Evolutionary conservation across 2,329 filamentous ascomycete genomes (phyloP).

Genomic region (Didymella arachidicola): DNA sequence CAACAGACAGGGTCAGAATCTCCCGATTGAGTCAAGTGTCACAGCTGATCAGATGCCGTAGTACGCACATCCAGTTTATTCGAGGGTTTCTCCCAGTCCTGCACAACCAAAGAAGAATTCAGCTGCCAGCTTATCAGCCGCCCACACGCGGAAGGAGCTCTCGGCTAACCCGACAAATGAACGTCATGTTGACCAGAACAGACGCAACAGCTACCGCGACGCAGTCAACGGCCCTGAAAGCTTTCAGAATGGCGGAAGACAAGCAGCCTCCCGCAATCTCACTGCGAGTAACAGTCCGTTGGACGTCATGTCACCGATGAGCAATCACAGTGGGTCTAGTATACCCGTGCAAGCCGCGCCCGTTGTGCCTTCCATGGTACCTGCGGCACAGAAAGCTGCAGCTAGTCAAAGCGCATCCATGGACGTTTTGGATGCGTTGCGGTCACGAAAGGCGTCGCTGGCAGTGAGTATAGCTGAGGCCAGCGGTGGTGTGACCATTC

Average conservation of each 20-base stretch:
- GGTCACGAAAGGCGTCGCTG: background rate
- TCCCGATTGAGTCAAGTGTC: background rate
- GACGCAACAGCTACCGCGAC: constrained; percentile 13
- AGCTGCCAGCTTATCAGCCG: constrained; percentile 7
- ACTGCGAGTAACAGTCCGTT: constrained; percentile 14
- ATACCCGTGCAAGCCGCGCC: constrained; percentile 33
- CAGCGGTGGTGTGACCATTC: background rate
- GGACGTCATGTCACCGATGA: constrained; percentile 21
- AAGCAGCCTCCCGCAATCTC: background rate
- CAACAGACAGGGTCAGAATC: constrained; percentile 14
- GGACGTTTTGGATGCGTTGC: background rate
- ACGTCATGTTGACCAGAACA: constrained; percentile 23
- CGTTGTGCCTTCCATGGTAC: constrained; percentile 34
- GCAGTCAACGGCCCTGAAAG: constrained; percentile 1
- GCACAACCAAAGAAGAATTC: constrained; percentile 26
- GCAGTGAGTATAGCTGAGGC: background rate
- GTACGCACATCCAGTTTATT: constrained; percentile 17
- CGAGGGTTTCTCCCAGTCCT: background rate
- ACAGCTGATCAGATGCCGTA: constrained; percentile 14
- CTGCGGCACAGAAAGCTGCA: constrained; percentile 1
- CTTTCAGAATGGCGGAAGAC: background rate
- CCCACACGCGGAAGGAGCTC: constrained; percentile 9
- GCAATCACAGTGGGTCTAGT: constrained; percentile 27
- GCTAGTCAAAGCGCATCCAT: background rate
- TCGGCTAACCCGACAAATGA: constrained; percentile 14